Conservation (phyloP, 352 stramenopile species). For the Globisporangium barbulae region DNA sequence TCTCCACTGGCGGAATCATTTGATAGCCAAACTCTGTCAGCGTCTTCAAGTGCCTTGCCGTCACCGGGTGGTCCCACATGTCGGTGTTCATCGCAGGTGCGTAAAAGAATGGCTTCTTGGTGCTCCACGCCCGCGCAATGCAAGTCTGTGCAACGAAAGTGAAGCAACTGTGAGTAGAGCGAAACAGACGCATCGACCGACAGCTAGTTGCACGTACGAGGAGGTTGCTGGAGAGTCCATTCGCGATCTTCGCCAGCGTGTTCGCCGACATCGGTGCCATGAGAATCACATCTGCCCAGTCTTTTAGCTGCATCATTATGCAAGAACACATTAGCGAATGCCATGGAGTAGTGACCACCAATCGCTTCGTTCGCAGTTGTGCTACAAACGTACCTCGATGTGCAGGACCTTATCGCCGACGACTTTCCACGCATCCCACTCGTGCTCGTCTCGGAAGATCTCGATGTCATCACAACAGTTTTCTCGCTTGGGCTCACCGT, state of each 20-base stretch:
- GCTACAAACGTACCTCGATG: constrained; percentile 63
- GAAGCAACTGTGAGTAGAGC: background rate
- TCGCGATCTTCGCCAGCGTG: constrained; percentile 88
- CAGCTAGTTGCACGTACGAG: constrained; percentile 42
- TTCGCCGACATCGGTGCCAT: constrained; percentile 90
- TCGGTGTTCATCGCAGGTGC: constrained; percentile 97
- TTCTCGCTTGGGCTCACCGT: background rate
- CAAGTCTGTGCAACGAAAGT: constrained; percentile 64
- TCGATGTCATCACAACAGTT: constrained; percentile 17
- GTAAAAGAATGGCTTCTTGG: constrained; percentile 90
- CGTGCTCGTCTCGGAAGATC: constrained; percentile 70
- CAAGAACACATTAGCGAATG: too few species aligned
- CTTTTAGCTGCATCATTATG: constrained; percentile 65
- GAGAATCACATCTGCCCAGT: constrained; percentile 94
- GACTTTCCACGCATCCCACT: constrained; percentile 80
- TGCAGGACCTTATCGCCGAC: constrained; percentile 83
- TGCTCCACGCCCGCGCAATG: constrained; percentile 91
- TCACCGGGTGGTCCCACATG: constrained; percentile 97
- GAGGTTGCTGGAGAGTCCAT: constrained; percentile 95
- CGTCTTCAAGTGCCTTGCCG: constrained; percentile 62
- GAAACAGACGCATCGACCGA: background rate
- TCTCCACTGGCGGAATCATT: constrained; percentile 88
- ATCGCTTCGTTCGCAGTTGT: too few species aligned
- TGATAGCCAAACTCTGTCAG: constrained; percentile 63
- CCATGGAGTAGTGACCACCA: too few species aligned